Percentiles rank a stretch among this genome's conserved stretches.
These are phyloP conservation scores for Tricharina praecox DNA, from an alignment of 495 filamentous ascomycete genomes.

Conservation along the genomic window DNA sequence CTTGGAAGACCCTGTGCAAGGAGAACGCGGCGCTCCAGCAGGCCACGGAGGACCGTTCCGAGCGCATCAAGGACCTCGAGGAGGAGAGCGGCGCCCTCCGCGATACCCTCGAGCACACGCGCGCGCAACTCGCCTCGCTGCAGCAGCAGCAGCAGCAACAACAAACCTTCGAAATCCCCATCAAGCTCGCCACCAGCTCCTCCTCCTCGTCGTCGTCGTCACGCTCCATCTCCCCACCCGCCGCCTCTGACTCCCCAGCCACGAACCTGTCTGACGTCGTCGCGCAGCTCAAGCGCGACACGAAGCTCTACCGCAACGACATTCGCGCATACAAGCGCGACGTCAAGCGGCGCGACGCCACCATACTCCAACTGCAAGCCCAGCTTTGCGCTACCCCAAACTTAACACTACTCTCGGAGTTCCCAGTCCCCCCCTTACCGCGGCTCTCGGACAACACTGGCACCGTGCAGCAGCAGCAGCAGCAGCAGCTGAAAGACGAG, in stretches of 20 bases:
- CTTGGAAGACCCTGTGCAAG: slow-evolving; percentile 7
- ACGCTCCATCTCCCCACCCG: not conserved
- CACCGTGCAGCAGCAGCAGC: too few relatives aligned
- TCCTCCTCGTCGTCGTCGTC: not conserved
- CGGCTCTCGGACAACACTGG: too few relatives aligned
- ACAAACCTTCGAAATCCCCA: not conserved
- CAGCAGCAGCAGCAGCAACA: not conserved
- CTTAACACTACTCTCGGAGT: not conserved
- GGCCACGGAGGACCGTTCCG: slow-evolving; percentile 7
- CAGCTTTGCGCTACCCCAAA: not conserved
- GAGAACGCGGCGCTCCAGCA: slow-evolving; percentile 11
- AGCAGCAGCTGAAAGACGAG: too few relatives aligned
- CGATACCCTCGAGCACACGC: slow-evolving; percentile 8
- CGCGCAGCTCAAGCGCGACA: slow-evolving; percentile 8
- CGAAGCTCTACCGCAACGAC: slow-evolving; percentile 22
- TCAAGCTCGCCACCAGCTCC: not conserved
- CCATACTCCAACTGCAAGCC: slow-evolving; percentile 11
- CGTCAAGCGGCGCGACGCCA: slow-evolving; percentile 19
- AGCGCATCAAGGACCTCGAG: slow-evolving; percentile 14
- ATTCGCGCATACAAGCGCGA: slow-evolving; percentile 21
- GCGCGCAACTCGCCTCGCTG: not conserved
- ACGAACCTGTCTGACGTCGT: not conserved
- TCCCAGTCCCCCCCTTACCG: not conserved
- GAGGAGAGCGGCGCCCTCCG: slow-evolving; percentile 8
- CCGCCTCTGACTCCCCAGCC: not conserved